phyloP scores from a whole-genome alignment of 1,139 yeast genomes.

The Taphrina flavorubra region DNA sequence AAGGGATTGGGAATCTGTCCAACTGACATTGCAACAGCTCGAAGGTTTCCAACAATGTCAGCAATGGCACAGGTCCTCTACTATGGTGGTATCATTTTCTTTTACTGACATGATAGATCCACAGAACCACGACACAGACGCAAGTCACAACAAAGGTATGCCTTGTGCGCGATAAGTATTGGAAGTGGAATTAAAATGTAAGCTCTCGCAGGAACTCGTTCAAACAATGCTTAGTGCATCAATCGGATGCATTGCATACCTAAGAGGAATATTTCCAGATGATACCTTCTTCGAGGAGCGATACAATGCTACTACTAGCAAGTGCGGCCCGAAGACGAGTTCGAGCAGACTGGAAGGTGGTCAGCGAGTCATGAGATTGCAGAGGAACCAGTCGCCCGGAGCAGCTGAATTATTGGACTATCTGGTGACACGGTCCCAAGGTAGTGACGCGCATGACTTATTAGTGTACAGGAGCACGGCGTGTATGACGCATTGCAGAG shows the following conservation, averaged over 20 bases:
- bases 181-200: background rate
- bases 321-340: background rate
- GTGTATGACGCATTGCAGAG: slow-evolving; percentile 56
- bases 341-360: slow-evolving; percentile 8
- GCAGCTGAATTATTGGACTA: slow-evolving; percentile 59
- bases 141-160: slow-evolving; percentile 13
- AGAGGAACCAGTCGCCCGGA: slow-evolving; percentile 56
- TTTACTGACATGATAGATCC: background rate
- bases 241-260: slow-evolving; percentile 46
- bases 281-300: slow-evolving; percentile 46
- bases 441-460: background rate
- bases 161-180: too few species aligned
- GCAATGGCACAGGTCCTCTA: background rate
- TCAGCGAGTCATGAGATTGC: slow-evolving; percentile 54
- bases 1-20: background rate
- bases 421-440: slow-evolving; percentile 51
- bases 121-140: slow-evolving; percentile 1
- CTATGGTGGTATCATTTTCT: background rate
- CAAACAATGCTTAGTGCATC: slow-evolving; percentile 45
- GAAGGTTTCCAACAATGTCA: background rate
- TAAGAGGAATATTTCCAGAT: slow-evolving; percentile 44
- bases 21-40: background rate
- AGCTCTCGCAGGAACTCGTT: slow-evolving; percentile 45
- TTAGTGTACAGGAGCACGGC: slow-evolving; percentile 52
- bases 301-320: slow-evolving; percentile 13